These are phyloP conservation scores for Chalciporus pseudorubinellus DNA, from an alignment of 768 basidiomycete species.

Conservation along the genomic window DNA sequence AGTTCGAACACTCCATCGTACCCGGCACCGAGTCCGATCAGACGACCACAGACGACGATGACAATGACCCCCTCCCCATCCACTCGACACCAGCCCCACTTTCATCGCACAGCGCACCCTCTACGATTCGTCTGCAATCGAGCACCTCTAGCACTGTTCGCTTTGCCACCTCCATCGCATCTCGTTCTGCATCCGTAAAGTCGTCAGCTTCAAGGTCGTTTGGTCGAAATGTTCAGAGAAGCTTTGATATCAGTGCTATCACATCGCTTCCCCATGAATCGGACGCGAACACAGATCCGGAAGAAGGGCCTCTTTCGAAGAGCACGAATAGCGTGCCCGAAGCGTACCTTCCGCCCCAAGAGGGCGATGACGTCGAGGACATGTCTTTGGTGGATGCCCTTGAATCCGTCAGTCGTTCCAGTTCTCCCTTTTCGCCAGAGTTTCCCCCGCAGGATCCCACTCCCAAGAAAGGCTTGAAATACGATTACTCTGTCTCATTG, in stretches of 20 bases:
- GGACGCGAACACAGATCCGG: slow-evolving; percentile 36
- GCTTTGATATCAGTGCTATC: slow-evolving; percentile 61
- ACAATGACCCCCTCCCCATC: slow-evolving; percentile 48
- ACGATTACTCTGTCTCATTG: slow-evolving; percentile 58
- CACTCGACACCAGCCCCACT: slow-evolving; percentile 64
- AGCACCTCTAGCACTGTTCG: slow-evolving; percentile 49
- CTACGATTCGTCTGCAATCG: slow-evolving; percentile 49
- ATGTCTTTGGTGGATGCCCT: slow-evolving; percentile 58
- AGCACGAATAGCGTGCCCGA: slow-evolving; percentile 55
- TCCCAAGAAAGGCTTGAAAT: slow-evolving; percentile 42
- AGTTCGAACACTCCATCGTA: slow-evolving; percentile 61
- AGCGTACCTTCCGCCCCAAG: slow-evolving; percentile 49
- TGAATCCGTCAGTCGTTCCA: slow-evolving; percentile 52
- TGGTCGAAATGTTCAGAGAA: slow-evolving; percentile 37
- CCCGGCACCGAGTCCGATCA: slow-evolving; percentile 36
- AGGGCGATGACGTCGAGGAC: slow-evolving; percentile 41
- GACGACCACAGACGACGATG: slow-evolving; percentile 41
- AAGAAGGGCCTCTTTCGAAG: slow-evolving; percentile 37
- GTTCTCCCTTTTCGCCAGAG: slow-evolving; percentile 45
- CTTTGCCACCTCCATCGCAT: slow-evolving; percentile 53
- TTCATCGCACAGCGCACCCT: slow-evolving; percentile 48
- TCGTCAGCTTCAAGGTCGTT: slow-evolving; percentile 37
- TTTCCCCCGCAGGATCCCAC: slow-evolving; percentile 36
- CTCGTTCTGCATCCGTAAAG: slow-evolving; percentile 37
- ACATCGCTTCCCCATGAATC: slow-evolving; percentile 46